Evolutionary conservation across 768 basidiomycete species (phyloP).

Genomic region (Tremella fuciformis): DNA sequence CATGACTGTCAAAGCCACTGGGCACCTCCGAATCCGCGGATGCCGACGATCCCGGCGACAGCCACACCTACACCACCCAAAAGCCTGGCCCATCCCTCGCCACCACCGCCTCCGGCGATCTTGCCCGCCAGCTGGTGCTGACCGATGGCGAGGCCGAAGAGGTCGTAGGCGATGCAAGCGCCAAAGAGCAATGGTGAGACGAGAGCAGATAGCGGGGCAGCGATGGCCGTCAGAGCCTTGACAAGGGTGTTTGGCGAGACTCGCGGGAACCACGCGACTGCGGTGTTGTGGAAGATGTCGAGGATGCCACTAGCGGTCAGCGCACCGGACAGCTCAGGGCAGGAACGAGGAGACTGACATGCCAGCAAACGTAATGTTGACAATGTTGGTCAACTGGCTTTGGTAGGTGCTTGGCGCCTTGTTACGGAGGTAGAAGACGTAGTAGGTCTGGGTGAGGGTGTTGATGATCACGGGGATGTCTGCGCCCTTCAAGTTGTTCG

Average conservation of each 20-base stretch:
- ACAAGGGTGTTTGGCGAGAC: slow-evolving; percentile 37
- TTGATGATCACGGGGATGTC: slow-evolving; percentile 46
- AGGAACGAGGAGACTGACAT: slow-evolving; percentile 2
- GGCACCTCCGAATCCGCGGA: slow-evolving; percentile 27
- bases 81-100: slow-evolving; percentile 41
- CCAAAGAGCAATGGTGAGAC: slow-evolving; percentile 38
- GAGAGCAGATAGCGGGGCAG: slow-evolving; percentile 36
- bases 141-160: slow-evolving; percentile 39
- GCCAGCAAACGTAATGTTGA: slow-evolving; percentile 47
- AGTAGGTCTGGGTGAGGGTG: slow-evolving; percentile 43
- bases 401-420: slow-evolving; percentile 34
- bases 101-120: slow-evolving; percentile 43
- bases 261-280: slow-evolving; percentile 39
- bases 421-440: slow-evolving; percentile 36
- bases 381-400: slow-evolving; percentile 40
- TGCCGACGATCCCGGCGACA: slow-evolving; percentile 35
- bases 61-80: slow-evolving; percentile 29
- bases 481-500: slow-evolving; percentile 42
- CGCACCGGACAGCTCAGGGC: neutral
- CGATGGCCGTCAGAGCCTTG: slow-evolving; percentile 29
- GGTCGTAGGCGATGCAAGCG: slow-evolving; percentile 38
- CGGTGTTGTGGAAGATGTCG: slow-evolving; percentile 45
- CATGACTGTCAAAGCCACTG: slow-evolving; percentile 26
- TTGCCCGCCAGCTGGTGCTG: slow-evolving; percentile 39
- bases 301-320: slow-evolving; percentile 25